Base-by-base conservation (phyloP, 2,329 filamentous ascomycete genomes). In the Orbilia blumenaviensis region DNA sequence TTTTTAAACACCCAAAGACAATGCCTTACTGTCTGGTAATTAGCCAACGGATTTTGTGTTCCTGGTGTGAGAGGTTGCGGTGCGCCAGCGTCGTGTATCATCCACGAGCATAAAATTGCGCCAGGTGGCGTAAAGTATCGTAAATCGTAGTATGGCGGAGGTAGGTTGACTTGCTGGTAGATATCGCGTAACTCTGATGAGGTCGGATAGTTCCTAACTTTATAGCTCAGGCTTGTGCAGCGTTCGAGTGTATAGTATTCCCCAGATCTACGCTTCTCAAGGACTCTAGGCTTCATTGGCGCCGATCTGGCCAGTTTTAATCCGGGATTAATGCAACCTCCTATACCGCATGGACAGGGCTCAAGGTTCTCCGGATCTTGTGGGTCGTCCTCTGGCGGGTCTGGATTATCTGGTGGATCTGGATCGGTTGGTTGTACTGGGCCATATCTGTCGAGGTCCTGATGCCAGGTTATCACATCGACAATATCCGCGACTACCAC, bases 321-420 rank as follows among this genome's bases (percentile, higher is more conserved):
- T 27, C 10, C 29, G 6, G 27, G 38, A 7, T 61, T 61, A 23
- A 48, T 12, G 12, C 64, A 67, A 7, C 64, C 64, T 9, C 14
- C n/a, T 1, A 60, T 12, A 14, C 64, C 41, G 25, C 64, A 67
- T 23, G 64, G 64, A 58, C 64, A 67, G 32, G 64, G 64, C 4
- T 41, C 12, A 6, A 67, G 64, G 6, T 3, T 36, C 6, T 46
- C 38, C 10, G 50, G 50, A 8, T 58, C 50, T 41, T 67, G 36
- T 27, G 50, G 38, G 2, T 27, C 60, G n/a, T 62, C 41, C 16
- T 58, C 50, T 14, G 21, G 32, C n/a, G 36, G 27, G 18, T 67
- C 48, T 10, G 63, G 63, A 9, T 56, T 36, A 12, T 66, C 48
- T 18, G 63, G 63, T 7, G 60, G 60, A 16, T 36, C 50, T 10